Evolutionary conservation across 495 filamentous ascomycete genomes (phyloP).

Genomic region (Xylaria palmicola): DNA sequence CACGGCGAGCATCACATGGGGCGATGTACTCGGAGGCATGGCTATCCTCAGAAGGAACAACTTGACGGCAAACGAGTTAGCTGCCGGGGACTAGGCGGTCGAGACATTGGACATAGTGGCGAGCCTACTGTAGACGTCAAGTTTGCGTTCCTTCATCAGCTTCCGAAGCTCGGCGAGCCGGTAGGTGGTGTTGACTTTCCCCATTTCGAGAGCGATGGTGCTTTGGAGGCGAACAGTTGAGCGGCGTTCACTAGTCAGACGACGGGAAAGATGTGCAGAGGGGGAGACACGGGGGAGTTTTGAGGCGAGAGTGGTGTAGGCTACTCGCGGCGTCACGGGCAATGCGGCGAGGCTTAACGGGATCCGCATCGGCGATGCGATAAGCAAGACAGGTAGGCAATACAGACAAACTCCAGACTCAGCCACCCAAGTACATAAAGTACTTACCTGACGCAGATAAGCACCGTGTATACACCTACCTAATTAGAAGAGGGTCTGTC

Average conservation of each 20-base stretch:
- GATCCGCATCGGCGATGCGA: slow-evolving; percentile 22
- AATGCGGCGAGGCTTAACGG: slow-evolving; percentile 12
- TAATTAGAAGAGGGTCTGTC: background rate
- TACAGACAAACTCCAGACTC: background rate
- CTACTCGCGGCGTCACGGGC: slow-evolving; percentile 18
- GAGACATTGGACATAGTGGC: slow-evolving; percentile 17
- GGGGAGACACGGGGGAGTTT: background rate
- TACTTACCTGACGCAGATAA: background rate
- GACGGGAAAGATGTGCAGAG: background rate
- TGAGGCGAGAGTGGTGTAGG: slow-evolving; percentile 6
- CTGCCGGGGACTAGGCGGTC: slow-evolving; percentile 4
- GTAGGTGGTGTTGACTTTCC: slow-evolving; percentile 74
- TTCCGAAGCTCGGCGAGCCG: slow-evolving; percentile 75
- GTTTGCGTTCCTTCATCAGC: slow-evolving; percentile 82
- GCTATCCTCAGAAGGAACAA: slow-evolving; percentile 95
- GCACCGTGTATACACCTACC: background rate
- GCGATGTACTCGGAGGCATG: slow-evolving; percentile 99
- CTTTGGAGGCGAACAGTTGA: slow-evolving; percentile 21
- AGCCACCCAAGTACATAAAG: background rate
- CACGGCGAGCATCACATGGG: slow-evolving; percentile 85
- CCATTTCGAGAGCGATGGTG: slow-evolving; percentile 63
- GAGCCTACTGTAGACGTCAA: slow-evolving; percentile 90
- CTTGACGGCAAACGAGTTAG: slow-evolving; percentile 46
- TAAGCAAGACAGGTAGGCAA: slow-evolving; percentile 1
- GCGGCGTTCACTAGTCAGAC: background rate